phyloP scores from a whole-genome alignment of 352 stramenopile genomes.

The Bremia lactucae region DNA sequence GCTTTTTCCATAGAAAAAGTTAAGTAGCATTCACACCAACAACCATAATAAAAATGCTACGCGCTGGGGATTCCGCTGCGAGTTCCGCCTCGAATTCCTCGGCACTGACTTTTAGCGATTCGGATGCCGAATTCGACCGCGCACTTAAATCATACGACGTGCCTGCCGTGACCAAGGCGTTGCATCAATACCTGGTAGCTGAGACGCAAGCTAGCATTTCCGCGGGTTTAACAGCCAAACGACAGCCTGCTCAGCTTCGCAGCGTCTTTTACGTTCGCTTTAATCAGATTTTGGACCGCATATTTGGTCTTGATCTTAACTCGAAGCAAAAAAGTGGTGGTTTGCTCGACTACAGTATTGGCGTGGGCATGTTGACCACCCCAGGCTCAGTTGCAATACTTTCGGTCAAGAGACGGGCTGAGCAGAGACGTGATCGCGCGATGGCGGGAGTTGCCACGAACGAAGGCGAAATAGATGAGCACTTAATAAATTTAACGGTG shows the following conservation, averaged over 20 bases:
- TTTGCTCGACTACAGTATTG: constrained; percentile 76
- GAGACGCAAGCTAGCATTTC: constrained; percentile 60
- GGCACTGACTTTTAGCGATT: constrained; percentile 48
- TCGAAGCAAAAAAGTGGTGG: constrained; percentile 75
- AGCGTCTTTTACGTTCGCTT: constrained; percentile 82
- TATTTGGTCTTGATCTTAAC: constrained; percentile 60
- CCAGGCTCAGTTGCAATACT: constrained; percentile 9
- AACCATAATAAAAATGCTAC: constrained; percentile 5
- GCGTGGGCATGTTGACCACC: constrained; percentile 15
- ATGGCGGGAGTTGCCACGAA: constrained; percentile 28
- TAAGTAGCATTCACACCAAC: no score
- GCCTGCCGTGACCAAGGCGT: constrained; percentile 35
- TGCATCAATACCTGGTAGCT: constrained; percentile 56
- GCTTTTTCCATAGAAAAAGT: no score
- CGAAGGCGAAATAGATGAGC: constrained; percentile 49
- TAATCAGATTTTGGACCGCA: constrained; percentile 72
- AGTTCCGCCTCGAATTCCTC: no score
- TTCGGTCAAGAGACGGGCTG: constrained; percentile 15
- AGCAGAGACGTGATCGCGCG: constrained; percentile 34
- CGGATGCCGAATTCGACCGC: constrained; percentile 60
- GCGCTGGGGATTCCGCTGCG: no score
- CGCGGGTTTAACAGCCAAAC: constrained; percentile 40
- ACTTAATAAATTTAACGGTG: constrained; percentile 32
- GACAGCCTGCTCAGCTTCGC: constrained; percentile 64
- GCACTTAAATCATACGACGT: constrained; percentile 63